phyloP scores from a whole-genome alignment of 345 rosid genomes.

The Erysimum cheiranthoides region DNA sequence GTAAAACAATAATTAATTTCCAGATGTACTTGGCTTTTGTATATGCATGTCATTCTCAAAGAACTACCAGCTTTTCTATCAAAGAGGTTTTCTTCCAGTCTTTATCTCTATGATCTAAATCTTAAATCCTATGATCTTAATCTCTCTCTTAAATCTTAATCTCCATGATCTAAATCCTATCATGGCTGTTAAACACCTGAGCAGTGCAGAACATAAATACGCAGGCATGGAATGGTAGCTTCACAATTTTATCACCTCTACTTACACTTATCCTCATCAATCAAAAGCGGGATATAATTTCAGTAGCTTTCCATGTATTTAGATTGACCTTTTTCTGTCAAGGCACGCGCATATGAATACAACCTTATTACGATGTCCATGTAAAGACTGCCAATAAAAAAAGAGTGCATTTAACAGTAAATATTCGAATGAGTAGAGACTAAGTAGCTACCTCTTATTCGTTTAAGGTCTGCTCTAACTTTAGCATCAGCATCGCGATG shows the following conservation, averaged over 20 bases:
- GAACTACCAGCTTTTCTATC: slow-evolving; percentile 6
- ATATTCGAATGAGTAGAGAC: slow-evolving; percentile 32
- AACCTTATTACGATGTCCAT: slow-evolving; percentile 16
- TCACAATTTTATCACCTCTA: slow-evolving; percentile 26
- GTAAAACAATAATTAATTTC: neutral
- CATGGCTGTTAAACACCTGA: slow-evolving; percentile 21
- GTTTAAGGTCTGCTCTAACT: slow-evolving; percentile 68
- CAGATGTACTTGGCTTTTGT: slow-evolving; percentile 9
- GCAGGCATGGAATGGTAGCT: slow-evolving; percentile 2
- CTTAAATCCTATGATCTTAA: neutral
- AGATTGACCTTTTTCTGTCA: slow-evolving; percentile 19
- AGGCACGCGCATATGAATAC: slow-evolving; percentile 14
- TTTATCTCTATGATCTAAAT: neutral
- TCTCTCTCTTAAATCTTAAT: slow-evolving; percentile 1
- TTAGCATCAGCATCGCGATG: slow-evolving; percentile 67
- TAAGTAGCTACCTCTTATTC: slow-evolving; percentile 66
- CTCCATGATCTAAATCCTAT: slow-evolving; percentile 2
- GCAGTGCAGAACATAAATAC: neutral
- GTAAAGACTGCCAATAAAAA: slow-evolving; percentile 18
- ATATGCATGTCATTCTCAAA: slow-evolving; percentile 21
- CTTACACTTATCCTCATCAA: slow-evolving; percentile 17
- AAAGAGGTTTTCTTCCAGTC: slow-evolving; percentile 18
- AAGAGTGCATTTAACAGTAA: slow-evolving; percentile 17
- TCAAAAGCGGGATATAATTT: slow-evolving; percentile 20
- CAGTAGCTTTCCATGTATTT: slow-evolving; percentile 34